phyloP scores from a whole-genome alignment of 1,284 basidiomycete species.

The Malassezia brasiliensis region DNA sequence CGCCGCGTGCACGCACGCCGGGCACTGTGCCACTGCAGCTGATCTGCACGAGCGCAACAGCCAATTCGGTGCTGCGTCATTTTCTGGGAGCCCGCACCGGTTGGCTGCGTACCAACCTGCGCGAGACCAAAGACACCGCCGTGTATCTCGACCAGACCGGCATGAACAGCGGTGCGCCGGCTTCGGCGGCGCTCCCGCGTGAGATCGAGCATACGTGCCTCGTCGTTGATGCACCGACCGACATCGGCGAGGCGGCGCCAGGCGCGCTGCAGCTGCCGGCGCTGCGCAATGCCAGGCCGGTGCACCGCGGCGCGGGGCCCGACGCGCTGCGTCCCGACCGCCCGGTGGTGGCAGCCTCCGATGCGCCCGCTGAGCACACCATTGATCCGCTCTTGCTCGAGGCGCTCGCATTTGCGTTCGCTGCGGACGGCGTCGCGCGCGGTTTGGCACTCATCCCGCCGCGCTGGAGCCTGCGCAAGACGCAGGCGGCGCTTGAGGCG shows the following conservation, averaged over 20 bases:
- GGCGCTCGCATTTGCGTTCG: conserved; percentile 36
- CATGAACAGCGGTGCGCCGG: conserved; percentile 22
- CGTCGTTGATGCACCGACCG: conserved; percentile 27
- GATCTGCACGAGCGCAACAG: conserved; percentile 38
- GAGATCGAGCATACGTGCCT: conserved; percentile 38
- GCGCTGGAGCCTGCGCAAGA: conserved; percentile 32
- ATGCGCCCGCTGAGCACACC: conserved; percentile 22
- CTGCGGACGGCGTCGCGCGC: conserved; percentile 25
- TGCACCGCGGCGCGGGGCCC: neutral
- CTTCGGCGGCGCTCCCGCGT: conserved; percentile 23
- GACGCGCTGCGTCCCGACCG: conserved; percentile 3
- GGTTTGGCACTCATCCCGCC: conserved; percentile 38
- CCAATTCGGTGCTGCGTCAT: conserved; percentile 44
- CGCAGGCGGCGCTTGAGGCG: conserved; percentile 24
- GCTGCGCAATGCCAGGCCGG: conserved; percentile 15
- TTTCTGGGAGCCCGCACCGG: conserved; percentile 44
- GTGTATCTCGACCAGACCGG: conserved; percentile 44
- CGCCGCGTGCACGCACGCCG: conserved; percentile 17
- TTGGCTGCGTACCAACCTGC: conserved; percentile 39
- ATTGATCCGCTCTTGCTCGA: conserved; percentile 37
- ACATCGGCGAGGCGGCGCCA: conserved; percentile 14
- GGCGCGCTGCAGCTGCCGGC: conserved; percentile 15
- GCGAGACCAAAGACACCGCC: conserved; percentile 24
- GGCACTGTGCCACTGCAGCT: conserved; percentile 37
- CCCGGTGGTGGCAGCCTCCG: conserved; percentile 13